Base-by-base conservation (phyloP, 169 alveolate genomes). In the Amoebophrya sp. region DNA sequence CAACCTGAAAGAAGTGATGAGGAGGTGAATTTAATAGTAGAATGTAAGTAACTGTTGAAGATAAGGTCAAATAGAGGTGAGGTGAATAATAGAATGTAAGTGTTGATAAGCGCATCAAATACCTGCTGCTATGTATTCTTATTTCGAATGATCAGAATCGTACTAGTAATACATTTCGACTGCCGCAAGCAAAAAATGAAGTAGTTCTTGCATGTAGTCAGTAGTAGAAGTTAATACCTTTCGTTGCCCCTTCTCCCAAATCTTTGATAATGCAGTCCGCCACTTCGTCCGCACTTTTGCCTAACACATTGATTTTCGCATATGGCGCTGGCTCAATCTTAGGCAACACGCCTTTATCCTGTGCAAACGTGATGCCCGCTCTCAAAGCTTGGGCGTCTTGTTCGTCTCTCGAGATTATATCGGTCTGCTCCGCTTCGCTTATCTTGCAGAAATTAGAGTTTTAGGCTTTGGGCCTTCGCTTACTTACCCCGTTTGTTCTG, bases 1-100 rank as follows among this genome's bases (percentile, higher is more conserved):
- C 93, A 92, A 3, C 93, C 93, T 47, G 65, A 6, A 47, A 18
- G 6, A 12, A 18, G 65, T 18, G 65, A 18, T 47, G n/a, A n/a
- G 65, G 65, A 47, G 65, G 65, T 47, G 65, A 47, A 47, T 12
- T 47, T 47, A 6, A 47, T 47, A 12, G n/a, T n/a, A n/a, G n/a
- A n/a, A n/a, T n/a, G n/a, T n/a, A n/a, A n/a, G n/a, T n/a, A n/a
- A n/a, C n/a, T n/a, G n/a, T n/a, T n/a, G n/a, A n/a, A n/a, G n/a
- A n/a, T n/a, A n/a, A n/a, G n/a, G n/a, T n/a, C n/a, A n/a, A n/a
- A n/a, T n/a, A n/a, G n/a, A n/a, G n/a, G n/a, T n/a, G n/a, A n/a
- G n/a, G n/a, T n/a, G n/a, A n/a, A n/a, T n/a, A n/a, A n/a, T n/a
- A n/a, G n/a, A n/a, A n/a, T n/a, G n/a, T n/a, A n/a, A n/a, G n/a